These are phyloP conservation scores for Coffea eugenioides DNA, from an alignment of 257 asterid genomes.

Conservation along the genomic window DNA sequence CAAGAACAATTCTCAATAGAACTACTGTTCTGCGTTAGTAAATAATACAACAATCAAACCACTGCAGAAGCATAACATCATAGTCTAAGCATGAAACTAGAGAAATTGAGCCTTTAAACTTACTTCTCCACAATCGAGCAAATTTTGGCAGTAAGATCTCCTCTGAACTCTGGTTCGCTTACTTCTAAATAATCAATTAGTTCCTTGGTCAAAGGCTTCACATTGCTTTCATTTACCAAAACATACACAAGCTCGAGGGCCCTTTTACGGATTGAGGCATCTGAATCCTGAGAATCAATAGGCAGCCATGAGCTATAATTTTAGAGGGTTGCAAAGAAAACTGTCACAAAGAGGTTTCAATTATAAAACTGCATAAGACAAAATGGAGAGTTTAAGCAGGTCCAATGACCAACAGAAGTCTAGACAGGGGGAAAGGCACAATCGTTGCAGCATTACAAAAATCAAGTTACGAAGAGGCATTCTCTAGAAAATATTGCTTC, in stretches of 20 bases:
- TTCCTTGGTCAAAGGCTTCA: slow-evolving; percentile 81
- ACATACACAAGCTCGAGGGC: slow-evolving; percentile 95
- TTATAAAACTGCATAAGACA: not conserved
- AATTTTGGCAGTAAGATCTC: slow-evolving; percentile 87
- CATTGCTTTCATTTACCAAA: slow-evolving; percentile 85
- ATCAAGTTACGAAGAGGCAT: not conserved
- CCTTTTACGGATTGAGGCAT: slow-evolving; percentile 97
- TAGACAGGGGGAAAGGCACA: not conserved
- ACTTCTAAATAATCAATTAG: slow-evolving; percentile 85
- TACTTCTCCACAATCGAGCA: slow-evolving; percentile 97
- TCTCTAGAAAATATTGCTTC: not conserved
- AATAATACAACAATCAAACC: not conserved
- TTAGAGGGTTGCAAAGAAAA: not conserved
- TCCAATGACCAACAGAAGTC: slow-evolving; percentile 1
- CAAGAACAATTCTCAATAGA: not conserved
- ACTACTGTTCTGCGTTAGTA: not conserved
- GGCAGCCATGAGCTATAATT: slow-evolving; percentile 20
- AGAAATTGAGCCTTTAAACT: slow-evolving; percentile 33
- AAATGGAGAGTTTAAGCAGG: not conserved
- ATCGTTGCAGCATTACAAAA: not conserved
- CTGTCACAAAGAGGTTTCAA: not conserved
- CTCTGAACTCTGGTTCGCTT: slow-evolving; percentile 89
- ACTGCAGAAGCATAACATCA: slow-evolving; percentile 5
- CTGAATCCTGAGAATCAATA: slow-evolving; percentile 71
- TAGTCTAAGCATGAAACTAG: not conserved